Base-by-base conservation (phyloP, 2,329 filamentous ascomycete species). In the Bisporella sp. region DNA sequence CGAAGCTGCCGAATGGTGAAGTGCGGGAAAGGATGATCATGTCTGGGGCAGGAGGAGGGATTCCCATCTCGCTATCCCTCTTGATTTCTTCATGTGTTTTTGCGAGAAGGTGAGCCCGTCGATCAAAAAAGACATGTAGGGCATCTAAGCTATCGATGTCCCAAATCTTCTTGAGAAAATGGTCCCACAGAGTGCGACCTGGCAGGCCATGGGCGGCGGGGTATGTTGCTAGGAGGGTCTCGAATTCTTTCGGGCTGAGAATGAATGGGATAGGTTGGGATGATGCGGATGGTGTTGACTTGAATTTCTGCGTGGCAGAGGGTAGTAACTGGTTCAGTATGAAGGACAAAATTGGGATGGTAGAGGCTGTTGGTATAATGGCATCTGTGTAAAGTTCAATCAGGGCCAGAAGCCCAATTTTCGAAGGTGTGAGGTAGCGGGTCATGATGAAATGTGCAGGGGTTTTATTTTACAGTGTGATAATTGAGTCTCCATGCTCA, bases 361-460 rank as follows among this genome's bases (percentile, higher is more conserved):
- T 82, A n/a, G 85, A 82, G 46, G 79, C 75, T 53, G 78, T 82
- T 2, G 86, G 84, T 12, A 91, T 77, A 2, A 76, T 73, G 28
- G 82, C 82, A 57, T 87, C 82, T 37, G 81, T 81, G 68, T 99
- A 97, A 48, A 96, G 76, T 60, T 89, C 81, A 47, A 93, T 78
- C 48, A 99, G 78, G 49, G 82, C 81, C 49, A 97, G 77, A 29
- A 96, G 76, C 62, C 86, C 85, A 58, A 97, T 79, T 66, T 93
- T 95, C 59, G 89, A 84, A 9, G 92, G 88, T n/a, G 88, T 95
- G 43, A 97, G 77, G 67, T 86, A 95, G 51, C 87, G 85, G 61
- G 85, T 79, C 85, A 92, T 95, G 41, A 21, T 53, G 45, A 51
- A 32, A 8, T 9, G 8, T 9, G 8, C n/a, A 8, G 8, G n/a